Evolutionary conservation across 2,329 filamentous ascomycete species (phyloP).

Genomic region (Keithomyces neogunnii): DNA sequence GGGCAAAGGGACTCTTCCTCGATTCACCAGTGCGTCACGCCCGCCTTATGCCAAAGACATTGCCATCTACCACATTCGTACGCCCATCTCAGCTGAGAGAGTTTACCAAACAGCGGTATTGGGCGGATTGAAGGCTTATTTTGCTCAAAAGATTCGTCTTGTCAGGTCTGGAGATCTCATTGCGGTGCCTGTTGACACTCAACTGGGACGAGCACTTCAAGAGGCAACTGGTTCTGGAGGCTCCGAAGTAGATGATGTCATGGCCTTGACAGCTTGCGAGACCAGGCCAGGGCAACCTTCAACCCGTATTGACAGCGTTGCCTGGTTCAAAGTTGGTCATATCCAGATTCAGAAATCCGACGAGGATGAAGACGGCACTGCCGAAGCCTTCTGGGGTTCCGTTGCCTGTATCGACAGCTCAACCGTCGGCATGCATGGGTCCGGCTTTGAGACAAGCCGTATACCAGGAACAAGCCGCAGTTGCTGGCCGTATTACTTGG

Average conservation of each 20-base stretch:
- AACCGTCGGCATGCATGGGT: constrained; percentile 83
- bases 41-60: constrained; percentile 64
- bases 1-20: constrained; percentile 44
- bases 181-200: constrained; percentile 80
- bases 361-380: constrained; percentile 49
- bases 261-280: constrained; percentile 40
- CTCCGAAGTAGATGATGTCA: constrained; percentile 63
- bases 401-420: constrained; percentile 79
- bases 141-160: constrained; percentile 73
- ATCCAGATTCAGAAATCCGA: constrained; percentile 50
- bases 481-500: constrained; percentile 86
- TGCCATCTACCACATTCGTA: constrained; percentile 79
- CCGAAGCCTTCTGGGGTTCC: constrained; percentile 72
- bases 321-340: constrained; percentile 88
- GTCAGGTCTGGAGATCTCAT: constrained; percentile 83
- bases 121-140: constrained; percentile 78
- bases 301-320: constrained; percentile 51
- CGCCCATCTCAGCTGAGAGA: constrained; percentile 78
- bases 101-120: constrained; percentile 79
- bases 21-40: constrained; percentile 44
- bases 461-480: constrained; percentile 69
- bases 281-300: constrained; percentile 16
- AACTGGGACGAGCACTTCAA: constrained; percentile 72
- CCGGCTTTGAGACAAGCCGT: constrained; percentile 75
- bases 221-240: constrained; percentile 54